Conservation (phyloP, 2,329 filamentous ascomycete genomes). For the Paecilomyces variotii region DNA sequence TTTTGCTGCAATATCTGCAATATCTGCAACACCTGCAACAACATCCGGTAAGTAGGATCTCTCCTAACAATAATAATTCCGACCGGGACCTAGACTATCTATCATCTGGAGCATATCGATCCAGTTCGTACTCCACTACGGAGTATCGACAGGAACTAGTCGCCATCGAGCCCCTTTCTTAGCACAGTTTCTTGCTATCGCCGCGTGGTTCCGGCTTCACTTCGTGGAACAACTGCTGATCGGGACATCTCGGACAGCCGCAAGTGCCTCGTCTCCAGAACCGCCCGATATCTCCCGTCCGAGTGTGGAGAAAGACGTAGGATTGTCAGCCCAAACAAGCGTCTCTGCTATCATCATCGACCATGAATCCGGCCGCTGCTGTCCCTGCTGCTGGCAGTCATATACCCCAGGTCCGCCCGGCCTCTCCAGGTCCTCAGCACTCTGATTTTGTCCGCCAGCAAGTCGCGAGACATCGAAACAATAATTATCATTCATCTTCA, state of each 20-base stretch:
- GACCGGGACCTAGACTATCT: too few species aligned
- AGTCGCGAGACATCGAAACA: conserved; percentile 49
- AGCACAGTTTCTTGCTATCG: background rate
- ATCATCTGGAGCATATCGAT: too few species aligned
- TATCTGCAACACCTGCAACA: too few species aligned
- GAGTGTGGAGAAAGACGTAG: conserved; percentile 31
- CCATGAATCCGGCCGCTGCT: conserved; percentile 17
- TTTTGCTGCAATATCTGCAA: too few species aligned
- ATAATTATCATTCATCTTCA: conserved; percentile 53
- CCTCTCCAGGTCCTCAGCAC: conserved; percentile 41
- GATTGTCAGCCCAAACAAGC: conserved; percentile 14
- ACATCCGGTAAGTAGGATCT: too few species aligned
- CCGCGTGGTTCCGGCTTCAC: conserved; percentile 10
- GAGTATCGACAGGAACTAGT: background rate
- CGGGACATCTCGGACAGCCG: conserved; percentile 24
- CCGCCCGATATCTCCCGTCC: conserved; percentile 32
- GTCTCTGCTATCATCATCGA: conserved; percentile 16
- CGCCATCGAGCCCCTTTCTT: background rate
- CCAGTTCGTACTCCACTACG: too few species aligned
- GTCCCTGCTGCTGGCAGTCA: conserved; percentile 31
- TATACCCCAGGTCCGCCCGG: conserved; percentile 36
- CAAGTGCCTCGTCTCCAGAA: conserved; percentile 12
- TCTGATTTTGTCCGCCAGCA: conserved; percentile 52
- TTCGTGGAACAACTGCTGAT: conserved; percentile 14
- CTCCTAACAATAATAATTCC: too few species aligned